Base-by-base conservation (phyloP, 2,329 filamentous ascomycete species). In the Paracoccidioides lutzii region DNA sequence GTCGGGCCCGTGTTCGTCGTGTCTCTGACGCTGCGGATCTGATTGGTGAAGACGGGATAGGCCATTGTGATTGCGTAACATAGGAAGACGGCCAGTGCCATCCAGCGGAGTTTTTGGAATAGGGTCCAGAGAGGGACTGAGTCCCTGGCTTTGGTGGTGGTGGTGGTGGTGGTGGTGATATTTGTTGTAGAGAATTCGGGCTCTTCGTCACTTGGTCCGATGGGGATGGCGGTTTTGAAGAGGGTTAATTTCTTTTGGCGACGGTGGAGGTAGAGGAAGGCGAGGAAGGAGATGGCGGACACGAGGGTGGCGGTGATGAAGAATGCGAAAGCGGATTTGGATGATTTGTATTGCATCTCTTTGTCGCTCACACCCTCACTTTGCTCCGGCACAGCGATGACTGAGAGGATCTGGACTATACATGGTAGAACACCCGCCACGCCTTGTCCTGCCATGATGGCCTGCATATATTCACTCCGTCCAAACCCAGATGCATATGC, bases 381-480 rank as follows among this genome's bases (percentile, higher is more conserved):
- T 50, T 69, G 66, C 28, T 73, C 66, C 0, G 81, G 75, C 1
- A 88, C 76, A 38, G 82, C 79, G 9, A 96, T 76, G 10, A 95
- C 90, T 1, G 88, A 87, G 46, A 87, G 69, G 62, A 97, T 91
- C 70, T 97, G 90, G 1, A 89, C 88, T 50, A 95, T 77, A 50
- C 88, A 85, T 0, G 93, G 93, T 3, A 97, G 75, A 8, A 98
- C 90, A 35, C 93, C 93, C 0, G 93, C 90, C 3, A 98, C 78
- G 37, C 85, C 91, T 71, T 98, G 93, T 1, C 93, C 93, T 3
- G 85, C 84, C 90, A 98, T 97, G 70, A 97, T 90, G 30, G 86
- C 91, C 71, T 97, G 91, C 55, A 89, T 95, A 70, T 97, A 98
- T 70, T 93, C 88, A 22, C 85, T 81, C 53, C 87, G 78, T 40